Percentiles rank a stretch among this genome's conserved stretches.
Evolutionary conservation across 2,329 filamentous ascomycete genomes (phyloP).

Genomic region (Diaporthe caulivora): DNA sequence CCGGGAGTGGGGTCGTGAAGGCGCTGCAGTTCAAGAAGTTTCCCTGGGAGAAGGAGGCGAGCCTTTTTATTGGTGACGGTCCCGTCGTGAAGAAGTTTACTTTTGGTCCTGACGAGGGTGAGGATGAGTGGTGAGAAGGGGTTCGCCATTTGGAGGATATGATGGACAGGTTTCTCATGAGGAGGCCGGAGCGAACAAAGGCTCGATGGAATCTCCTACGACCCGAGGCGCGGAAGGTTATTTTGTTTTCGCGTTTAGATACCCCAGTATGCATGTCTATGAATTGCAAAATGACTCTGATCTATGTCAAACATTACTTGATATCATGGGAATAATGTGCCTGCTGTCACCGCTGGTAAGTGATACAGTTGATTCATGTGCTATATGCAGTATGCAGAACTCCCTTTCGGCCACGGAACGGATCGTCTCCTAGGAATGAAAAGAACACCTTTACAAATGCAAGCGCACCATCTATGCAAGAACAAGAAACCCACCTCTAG

Average conservation of each 20-base stretch:
- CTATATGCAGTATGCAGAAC: slow-evolving; percentile 2
- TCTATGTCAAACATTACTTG: neutral
- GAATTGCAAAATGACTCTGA: neutral
- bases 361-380: neutral
- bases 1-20: slow-evolving; percentile 50
- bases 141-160: neutral
- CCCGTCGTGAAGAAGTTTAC: slow-evolving; percentile 57
- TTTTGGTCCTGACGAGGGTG: slow-evolving; percentile 50
- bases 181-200: neutral
- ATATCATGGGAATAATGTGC: neutral
- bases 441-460: neutral
- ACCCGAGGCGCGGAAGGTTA: too few relatives aligned
- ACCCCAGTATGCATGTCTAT: slow-evolving; percentile 14
- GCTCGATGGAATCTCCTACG: neutral
- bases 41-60: slow-evolving; percentile 57
- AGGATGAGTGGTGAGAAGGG: slow-evolving; percentile 48
- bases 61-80: slow-evolving; percentile 60
- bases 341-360: neutral
- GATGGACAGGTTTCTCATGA: too few relatives aligned
- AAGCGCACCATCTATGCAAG: slow-evolving; percentile 23
- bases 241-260: slow-evolving; percentile 13
- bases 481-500: slow-evolving; percentile 3
- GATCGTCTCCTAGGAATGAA: neutral
- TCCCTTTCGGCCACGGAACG: neutral
- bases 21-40: slow-evolving; percentile 60